A percentile compares a stretch with the other conserved stretches of the same genome.
These are phyloP conservation scores for Vitis rupestris DNA, from an alignment of 164 flowering plant genomes.

Conservation along the genomic window DNA sequence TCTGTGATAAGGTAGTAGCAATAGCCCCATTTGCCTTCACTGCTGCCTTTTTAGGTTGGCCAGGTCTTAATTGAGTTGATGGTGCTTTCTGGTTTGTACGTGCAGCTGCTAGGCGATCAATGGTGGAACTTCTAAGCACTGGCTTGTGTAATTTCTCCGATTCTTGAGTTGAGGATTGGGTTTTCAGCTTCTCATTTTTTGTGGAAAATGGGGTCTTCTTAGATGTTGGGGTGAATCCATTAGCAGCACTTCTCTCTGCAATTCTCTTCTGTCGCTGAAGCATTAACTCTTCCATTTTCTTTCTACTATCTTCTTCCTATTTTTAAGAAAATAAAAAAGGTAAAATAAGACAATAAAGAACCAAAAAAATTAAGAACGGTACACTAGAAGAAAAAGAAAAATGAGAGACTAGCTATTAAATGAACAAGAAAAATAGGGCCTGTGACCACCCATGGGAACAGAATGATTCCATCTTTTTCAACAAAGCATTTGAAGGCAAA, in stretches of 20 bases:
- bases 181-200: slow-evolving; percentile 36
- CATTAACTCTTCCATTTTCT: slow-evolving; percentile 63
- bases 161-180: slow-evolving; percentile 29
- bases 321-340: slow-evolving; percentile 1
- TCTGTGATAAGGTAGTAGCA: slow-evolving; percentile 20
- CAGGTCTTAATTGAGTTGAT: slow-evolving; percentile 29
- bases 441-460: neutral
- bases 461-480: neutral
- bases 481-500: neutral
- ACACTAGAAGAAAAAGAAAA: neutral
- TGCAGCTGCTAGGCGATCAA: slow-evolving; percentile 63
- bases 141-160: slow-evolving; percentile 38
- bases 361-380: neutral
- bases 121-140: slow-evolving; percentile 55
- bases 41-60: slow-evolving; percentile 32
- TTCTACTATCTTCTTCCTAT: slow-evolving; percentile 82
- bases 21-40: slow-evolving; percentile 34
- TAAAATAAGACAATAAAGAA: no score
- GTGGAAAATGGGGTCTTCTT: slow-evolving; percentile 23
- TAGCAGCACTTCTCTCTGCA: slow-evolving; percentile 75
- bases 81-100: slow-evolving; percentile 28
- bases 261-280: slow-evolving; percentile 80
- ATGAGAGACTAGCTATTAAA: no score
- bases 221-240: slow-evolving; percentile 30
- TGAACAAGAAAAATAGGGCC: neutral